Conservation (phyloP, 352 stramenopile species). For the Phytophthora litchii region DNA sequence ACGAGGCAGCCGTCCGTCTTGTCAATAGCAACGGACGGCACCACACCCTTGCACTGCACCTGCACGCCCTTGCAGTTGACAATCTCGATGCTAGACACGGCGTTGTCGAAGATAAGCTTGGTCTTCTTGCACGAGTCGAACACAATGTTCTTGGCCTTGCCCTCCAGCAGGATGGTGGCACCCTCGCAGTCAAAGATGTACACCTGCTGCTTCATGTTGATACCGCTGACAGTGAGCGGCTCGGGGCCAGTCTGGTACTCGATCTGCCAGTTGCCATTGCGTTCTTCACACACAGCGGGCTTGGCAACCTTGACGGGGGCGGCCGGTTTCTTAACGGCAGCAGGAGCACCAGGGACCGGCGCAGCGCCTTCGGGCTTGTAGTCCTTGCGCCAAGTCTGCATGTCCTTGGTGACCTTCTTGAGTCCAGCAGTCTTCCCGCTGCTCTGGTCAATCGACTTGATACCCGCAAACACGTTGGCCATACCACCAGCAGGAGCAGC, state of each 20-base stretch:
- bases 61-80: conserved; percentile 98
- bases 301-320: conserved; percentile 52
- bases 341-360: conserved; percentile 24
- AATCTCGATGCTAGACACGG: conserved; percentile 96
- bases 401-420: conserved; percentile 96
- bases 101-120: conserved; percentile 96
- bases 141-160: conserved; percentile 98
- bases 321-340: conserved; percentile 33
- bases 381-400: conserved; percentile 97
- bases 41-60: conserved; percentile 93
- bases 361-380: conserved; percentile 73
- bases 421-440: conserved; percentile 92
- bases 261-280: conserved; percentile 97
- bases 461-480: conserved; percentile 89
- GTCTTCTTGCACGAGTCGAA: conserved; percentile 96
- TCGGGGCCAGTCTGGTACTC: conserved; percentile 93
- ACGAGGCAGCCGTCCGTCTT: conserved; percentile 98
- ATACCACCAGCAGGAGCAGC: conserved; percentile 56
- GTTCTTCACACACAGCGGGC: conserved; percentile 79
- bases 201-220: conserved; percentile 96
- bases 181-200: conserved; percentile 96
- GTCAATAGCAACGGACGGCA: conserved; percentile 97
- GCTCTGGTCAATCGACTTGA: conserved; percentile 90
- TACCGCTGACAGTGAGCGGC: conserved; percentile 88
- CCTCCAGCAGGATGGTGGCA: conserved; percentile 94